A percentile compares a stretch with the other conserved stretches of the same genome.
Conservation (phyloP, 2,329 filamentous ascomycete genomes). For the Venturia carpophila region DNA sequence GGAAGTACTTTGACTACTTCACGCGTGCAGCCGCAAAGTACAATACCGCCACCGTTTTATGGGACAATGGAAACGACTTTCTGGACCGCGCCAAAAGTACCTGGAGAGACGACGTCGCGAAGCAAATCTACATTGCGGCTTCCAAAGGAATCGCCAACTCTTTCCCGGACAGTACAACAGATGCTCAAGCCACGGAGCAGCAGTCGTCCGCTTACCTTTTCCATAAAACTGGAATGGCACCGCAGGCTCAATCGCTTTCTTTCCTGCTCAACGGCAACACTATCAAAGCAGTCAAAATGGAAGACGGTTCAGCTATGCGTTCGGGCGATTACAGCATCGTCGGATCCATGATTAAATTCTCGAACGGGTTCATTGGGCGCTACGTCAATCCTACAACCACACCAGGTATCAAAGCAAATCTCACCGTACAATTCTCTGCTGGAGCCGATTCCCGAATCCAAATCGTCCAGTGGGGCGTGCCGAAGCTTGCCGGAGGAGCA, state of each 20-base stretch:
- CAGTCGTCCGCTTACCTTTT: conserved; percentile 48
- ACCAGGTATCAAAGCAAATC: conserved; percentile 42
- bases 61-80: conserved; percentile 53
- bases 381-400: conserved; percentile 36
- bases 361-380: conserved; percentile 38
- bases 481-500: conserved; percentile 30
- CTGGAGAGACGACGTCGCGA: conserved; percentile 45
- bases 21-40: conserved; percentile 43
- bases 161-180: conserved; percentile 46
- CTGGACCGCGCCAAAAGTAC: conserved; percentile 42
- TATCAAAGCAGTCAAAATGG: conserved; percentile 36
- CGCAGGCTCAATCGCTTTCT: conserved; percentile 38
- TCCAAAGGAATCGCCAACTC: conserved; percentile 40
- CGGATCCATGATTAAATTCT: conserved; percentile 41
- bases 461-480: conserved; percentile 47
- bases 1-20: conserved; percentile 52
- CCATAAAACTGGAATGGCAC: conserved; percentile 41
- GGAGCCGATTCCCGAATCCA: conserved; percentile 42
- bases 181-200: conserved; percentile 40
- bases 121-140: conserved; percentile 43
- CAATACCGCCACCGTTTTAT: conserved; percentile 45
- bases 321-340: conserved; percentile 43
- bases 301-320: conserved; percentile 31
- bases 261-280: conserved; percentile 51
- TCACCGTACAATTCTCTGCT: conserved; percentile 47